phyloP scores from a whole-genome alignment of 768 basidiomycete genomes.

The Podaxis rugospora region DNA sequence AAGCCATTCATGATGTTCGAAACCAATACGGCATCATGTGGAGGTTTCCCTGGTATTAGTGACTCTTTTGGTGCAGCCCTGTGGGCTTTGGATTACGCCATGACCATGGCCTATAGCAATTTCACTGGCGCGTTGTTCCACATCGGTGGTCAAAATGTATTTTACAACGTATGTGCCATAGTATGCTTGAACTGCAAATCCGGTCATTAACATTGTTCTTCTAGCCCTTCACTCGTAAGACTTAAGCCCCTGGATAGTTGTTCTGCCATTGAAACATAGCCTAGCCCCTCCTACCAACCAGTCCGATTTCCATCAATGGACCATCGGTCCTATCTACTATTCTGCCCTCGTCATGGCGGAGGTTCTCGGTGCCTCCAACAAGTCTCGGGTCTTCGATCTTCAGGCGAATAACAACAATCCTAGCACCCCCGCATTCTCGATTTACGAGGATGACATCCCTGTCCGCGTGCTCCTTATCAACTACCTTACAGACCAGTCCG shows the following conservation, averaged over 20 bases:
- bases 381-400: constrained; percentile 63
- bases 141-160: constrained; percentile 59
- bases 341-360: constrained; percentile 69
- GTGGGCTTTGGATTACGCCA: constrained; percentile 59
- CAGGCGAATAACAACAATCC: constrained; percentile 43
- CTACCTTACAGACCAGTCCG: constrained; percentile 57
- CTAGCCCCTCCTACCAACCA: constrained; percentile 54
- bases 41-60: constrained; percentile 60
- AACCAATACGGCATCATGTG: constrained; percentile 67
- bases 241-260: not conserved
- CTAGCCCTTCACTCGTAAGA: constrained; percentile 54
- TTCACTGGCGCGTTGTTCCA: constrained; percentile 49
- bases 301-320: constrained; percentile 63
- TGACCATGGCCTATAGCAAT: constrained; percentile 54
- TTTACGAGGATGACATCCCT: constrained; percentile 66
- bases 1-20: constrained; percentile 64
- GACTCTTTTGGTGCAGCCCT: constrained; percentile 61
- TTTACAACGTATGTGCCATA: constrained; percentile 51
- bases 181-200: constrained; percentile 12
- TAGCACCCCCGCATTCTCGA: constrained; percentile 63
- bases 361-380: constrained; percentile 56
- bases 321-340: constrained; percentile 74
- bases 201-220: constrained; percentile 42
- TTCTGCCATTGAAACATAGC: constrained; percentile 1
- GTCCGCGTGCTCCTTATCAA: constrained; percentile 68